Evolutionary conservation across 345 rosid species (phyloP), one percentile per base, ranked within the genome.

Genomic region (Melaleuca quinquenervia): DNA sequence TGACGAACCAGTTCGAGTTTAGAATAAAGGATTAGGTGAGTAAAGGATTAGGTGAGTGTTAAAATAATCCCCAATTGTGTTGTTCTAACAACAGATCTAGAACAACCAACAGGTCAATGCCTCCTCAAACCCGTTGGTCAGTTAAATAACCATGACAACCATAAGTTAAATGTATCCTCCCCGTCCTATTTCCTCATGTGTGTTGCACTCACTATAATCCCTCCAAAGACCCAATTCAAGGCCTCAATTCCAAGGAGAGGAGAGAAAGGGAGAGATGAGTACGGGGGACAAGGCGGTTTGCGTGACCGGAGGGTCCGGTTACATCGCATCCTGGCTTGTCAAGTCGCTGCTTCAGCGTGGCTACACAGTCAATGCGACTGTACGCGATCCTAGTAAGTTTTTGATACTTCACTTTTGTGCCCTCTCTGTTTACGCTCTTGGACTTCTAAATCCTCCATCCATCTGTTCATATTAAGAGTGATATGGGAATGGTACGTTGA

Each of bases 251-350:
- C 62, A 26, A 26, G 62, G 62, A 56, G 29, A 56, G 6, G 27
- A 44, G 84, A 53, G 27, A 48, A 48, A 24, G 20, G 56, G 26
- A 86, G 55, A 89, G 83, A 82, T 12, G 85, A 18, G 80, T 84
- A 56, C 62, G 1, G 62, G 82, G 32, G 89, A 85, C 50, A 84
- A 88, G 32, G 60, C 24, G 64, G 88, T 89, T 50, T 90, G 91
- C 80, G 92, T 90, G 27, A 91, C 91, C 11, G 93, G 92, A 84
- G 92, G 88, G 51, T 88, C 91, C 44, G 92, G 93, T 20, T 89
- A 87, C 86, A 87, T 92, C n/a, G 94, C 91, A 22, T 92, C 92
- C 21, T 91, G 93, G 91, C 89, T 91, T 50, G 89, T 91, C 41
- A 90, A 84, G 83, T 87, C 84, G 22, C 88, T 92, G 75, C 92